A percentile compares a stretch with the other conserved stretches of the same genome.
Evolutionary conservation across 495 filamentous ascomycete species (phyloP).

Genomic region (Podospora comata): DNA sequence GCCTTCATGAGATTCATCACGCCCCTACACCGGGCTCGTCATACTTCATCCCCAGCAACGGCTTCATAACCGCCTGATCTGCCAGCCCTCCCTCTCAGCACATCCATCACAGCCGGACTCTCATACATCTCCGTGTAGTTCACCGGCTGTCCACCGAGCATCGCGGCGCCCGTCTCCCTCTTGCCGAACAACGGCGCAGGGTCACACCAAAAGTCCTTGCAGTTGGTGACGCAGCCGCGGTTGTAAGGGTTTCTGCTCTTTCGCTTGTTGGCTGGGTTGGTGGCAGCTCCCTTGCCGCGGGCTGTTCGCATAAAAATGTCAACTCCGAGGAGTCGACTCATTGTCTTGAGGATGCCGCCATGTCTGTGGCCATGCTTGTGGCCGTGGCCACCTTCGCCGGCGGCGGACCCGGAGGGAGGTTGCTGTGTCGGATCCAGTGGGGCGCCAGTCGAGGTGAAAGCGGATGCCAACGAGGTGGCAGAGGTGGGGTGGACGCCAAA

Average conservation of each 20-base stretch:
- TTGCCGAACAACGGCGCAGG: slow-evolving; percentile 75
- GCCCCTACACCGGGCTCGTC: neutral
- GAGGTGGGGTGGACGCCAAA: slow-evolving; percentile 57
- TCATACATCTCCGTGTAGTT: slow-evolving; percentile 92
- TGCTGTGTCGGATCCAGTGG: slow-evolving; percentile 54
- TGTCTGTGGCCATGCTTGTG: slow-evolving; percentile 48
- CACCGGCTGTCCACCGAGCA: slow-evolving; percentile 73
- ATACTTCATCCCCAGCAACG: slow-evolving; percentile 29
- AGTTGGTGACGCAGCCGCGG: slow-evolving; percentile 76
- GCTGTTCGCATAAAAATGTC: slow-evolving; percentile 87
- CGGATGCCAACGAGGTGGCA: slow-evolving; percentile 68
- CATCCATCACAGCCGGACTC: slow-evolving; percentile 61
- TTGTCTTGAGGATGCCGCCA: slow-evolving; percentile 67
- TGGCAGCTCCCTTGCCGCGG: slow-evolving; percentile 54
- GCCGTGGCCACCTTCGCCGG: slow-evolving; percentile 38
- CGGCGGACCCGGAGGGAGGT: slow-evolving; percentile 38
- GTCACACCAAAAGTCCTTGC: slow-evolving; percentile 95
- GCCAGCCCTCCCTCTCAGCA: slow-evolving; percentile 28
- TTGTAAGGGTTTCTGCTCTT: slow-evolving; percentile 78
- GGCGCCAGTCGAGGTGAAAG: slow-evolving; percentile 73
- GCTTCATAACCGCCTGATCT: slow-evolving; percentile 44
- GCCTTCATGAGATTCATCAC: neutral
- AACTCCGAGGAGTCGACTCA: slow-evolving; percentile 80
- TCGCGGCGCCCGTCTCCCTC: slow-evolving; percentile 66
- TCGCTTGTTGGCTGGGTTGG: slow-evolving; percentile 43